Percentiles rank a stretch among this genome's conserved stretches.
phyloP scores from a whole-genome alignment of 2,329 filamentous ascomycete species.

The Teratosphaeria viscida region DNA sequence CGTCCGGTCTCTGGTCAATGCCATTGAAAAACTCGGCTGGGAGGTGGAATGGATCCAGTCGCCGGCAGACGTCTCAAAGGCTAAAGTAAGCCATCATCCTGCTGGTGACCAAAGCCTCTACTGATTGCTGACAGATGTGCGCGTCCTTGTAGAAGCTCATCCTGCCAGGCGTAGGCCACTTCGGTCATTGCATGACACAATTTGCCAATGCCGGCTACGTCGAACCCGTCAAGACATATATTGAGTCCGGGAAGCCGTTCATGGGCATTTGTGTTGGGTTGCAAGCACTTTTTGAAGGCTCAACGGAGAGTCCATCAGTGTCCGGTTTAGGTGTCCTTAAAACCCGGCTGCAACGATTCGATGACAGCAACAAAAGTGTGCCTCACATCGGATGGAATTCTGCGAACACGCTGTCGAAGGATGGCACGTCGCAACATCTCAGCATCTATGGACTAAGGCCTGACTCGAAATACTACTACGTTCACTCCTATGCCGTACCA shows the following conservation, averaged over 20 bases:
- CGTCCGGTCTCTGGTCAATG: conserved; percentile 89
- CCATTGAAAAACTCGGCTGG: conserved; percentile 91
- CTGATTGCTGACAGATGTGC: conserved; percentile 24
- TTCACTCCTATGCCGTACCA: conserved; percentile 83
- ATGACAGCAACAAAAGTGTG: conserved; percentile 72
- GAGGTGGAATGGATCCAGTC: conserved; percentile 83
- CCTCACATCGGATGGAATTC: conserved; percentile 99
- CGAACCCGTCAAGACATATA: conserved; percentile 71
- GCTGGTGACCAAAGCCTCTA: background rate
- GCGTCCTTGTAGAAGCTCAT: conserved; percentile 63
- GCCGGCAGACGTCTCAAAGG: conserved; percentile 72
- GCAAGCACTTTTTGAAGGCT: conserved; percentile 81
- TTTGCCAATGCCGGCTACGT: conserved; percentile 73
- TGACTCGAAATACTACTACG: conserved; percentile 94
- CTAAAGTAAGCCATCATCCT: conserved; percentile 51
- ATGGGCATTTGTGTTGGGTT: conserved; percentile 96
- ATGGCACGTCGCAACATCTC: conserved; percentile 31
- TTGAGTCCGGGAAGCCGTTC: conserved; percentile 86
- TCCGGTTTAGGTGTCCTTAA: conserved; percentile 68
- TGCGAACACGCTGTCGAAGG: conserved; percentile 51
- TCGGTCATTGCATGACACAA: conserved; percentile 86
- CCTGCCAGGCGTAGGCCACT: conserved; percentile 91
- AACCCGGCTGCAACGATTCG: conserved; percentile 62
- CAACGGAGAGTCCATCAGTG: conserved; percentile 63
- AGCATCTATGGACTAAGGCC: conserved; percentile 70